Base-by-base conservation (phyloP, 768 basidiomycete species). In the Rhodotorula babjevae region DNA sequence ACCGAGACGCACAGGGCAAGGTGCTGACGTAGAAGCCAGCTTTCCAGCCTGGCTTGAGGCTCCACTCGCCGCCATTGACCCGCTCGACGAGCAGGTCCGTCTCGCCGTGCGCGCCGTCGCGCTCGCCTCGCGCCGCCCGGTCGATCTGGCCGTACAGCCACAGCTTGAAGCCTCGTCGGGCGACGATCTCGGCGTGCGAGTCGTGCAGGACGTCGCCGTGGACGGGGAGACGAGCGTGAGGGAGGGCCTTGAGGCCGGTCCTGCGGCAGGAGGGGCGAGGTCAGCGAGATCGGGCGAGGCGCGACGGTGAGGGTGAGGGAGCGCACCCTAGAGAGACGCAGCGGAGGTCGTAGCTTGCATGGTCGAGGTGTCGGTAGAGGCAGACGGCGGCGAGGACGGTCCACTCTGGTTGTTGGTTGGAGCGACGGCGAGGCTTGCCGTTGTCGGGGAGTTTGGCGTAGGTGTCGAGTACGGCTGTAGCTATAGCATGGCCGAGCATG, bases 101-200 rank as follows among this genome's bases (percentile, higher is more conserved):
- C 44, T 76, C 73, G 18, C 76, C 68, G 15, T 57, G n/a, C 27
- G 59, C 52, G 18, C 65, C 55, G 65, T 0, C 76, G 61, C 1
- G 40, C 10, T 61, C 60, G 15, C 1, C 15, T 4, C 14, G n/a
- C 16, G 25, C 10, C 11, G 65, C 58, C 5, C 46, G 21, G 5
- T 50, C 49, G 15, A 89, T 83, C 80, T 96, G 91, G 68, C 89
- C 87, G 46, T 93, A 80, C 60, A 92, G 82, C 92, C 92, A 97
- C 36, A 88, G 85, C 56, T 89, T 79, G 0, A 89, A 87, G 16
- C 88, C 88, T 44, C 94, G 84, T 29, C 92, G 85, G 3, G 92
- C 92, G n/a, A 96, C 84, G 31, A 94, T 86, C 81, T 97, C 94
- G 18, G 94, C 94, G 80, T 97, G 94, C 64, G 86, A 88, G 78